Percentiles rank a stretch among this genome's conserved stretches.
phyloP scores from a whole-genome alignment of 225 moss, liverwort and hornwort genomes.

The Pseudisothecium myosuroides region DNA sequence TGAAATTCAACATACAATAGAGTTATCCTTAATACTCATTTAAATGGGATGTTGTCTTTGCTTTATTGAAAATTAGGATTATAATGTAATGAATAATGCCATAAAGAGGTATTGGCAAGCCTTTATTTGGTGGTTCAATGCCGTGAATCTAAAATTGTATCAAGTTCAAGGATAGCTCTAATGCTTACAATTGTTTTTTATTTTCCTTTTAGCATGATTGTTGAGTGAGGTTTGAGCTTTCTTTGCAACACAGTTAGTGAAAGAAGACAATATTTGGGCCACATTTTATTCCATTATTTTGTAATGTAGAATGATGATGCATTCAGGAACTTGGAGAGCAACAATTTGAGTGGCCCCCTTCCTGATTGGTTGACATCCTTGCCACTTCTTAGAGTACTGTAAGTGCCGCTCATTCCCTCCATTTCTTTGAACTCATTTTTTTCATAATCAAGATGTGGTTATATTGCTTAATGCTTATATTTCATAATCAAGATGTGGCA shows the following conservation, averaged over 20 bases:
- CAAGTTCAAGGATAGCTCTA: neutral
- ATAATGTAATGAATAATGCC: neutral
- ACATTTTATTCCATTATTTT: neutral
- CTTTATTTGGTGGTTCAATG: neutral
- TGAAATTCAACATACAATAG: neutral
- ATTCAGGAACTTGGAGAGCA: conserved; percentile 5
- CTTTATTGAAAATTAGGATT: neutral
- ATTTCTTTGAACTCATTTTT: neutral
- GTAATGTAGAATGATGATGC: neutral
- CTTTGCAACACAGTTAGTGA: accelerated
- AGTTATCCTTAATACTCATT: neutral
- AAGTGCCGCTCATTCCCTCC: neutral
- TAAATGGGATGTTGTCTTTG: neutral
- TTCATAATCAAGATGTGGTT: neutral
- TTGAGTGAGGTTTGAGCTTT: neutral
- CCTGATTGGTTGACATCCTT: conserved; percentile 9
- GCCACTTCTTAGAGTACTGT: neutral
- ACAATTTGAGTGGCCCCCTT: conserved; percentile 4
- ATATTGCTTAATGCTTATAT: too few species aligned
- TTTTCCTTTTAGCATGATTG: neutral
- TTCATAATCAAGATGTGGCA: neutral
- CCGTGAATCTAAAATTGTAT: neutral
- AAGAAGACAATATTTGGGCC: neutral
- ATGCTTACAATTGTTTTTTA: neutral
- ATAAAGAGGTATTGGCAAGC: neutral